Base-by-base conservation (phyloP, 306 rosid species). In the Rosa multiflora region DNA sequence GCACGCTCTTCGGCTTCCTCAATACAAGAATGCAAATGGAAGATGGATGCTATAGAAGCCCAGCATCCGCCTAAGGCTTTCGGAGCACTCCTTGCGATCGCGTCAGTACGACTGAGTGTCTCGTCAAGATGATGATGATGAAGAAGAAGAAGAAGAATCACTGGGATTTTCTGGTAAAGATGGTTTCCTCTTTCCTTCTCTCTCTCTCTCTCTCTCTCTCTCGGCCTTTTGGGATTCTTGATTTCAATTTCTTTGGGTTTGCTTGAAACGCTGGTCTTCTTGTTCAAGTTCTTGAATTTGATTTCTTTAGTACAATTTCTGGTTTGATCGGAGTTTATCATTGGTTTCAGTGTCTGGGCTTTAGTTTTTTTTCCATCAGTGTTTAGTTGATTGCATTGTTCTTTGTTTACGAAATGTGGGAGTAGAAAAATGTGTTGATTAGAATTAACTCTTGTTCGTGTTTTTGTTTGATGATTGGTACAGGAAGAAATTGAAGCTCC, bases 401-500 rank as follows among this genome's bases (percentile, higher is more conserved):
- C 6, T 37, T 35, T 1, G 23, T 66, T 66, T 37, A 14, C 43
- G 20, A 63, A 29, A 32, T 32, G 46, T 17, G 23, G 23, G 8
- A 15, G 35, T 17, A 35, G 43, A 7, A 66, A 14, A 18, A 15
- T 14, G 44, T 35, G 2, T 35, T 8, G 21, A 64, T 32, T 32
- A 14, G 8, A 63, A 4, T 32, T 5, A 3, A 58, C 2, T 3
- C 15, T 59, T 5, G 37, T 7, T 26, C 6, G 11, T 26, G 3
- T 23, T 58, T 11, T 1, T 23, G 6, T 0, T 77, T 76, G 80
- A 13, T 79, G 79, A 70, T 61, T 83, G 83, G 48, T 76, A 23
- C 88, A 90, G 94, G 92, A 91, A 73, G 88, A 90, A 44, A 86
- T 90, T 78, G 97, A 94, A 74, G 96, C 98, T 61, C 98, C 96